phyloP scores from a whole-genome alignment of 164 flowering plant species.

The Taxillus chinensis region DNA sequence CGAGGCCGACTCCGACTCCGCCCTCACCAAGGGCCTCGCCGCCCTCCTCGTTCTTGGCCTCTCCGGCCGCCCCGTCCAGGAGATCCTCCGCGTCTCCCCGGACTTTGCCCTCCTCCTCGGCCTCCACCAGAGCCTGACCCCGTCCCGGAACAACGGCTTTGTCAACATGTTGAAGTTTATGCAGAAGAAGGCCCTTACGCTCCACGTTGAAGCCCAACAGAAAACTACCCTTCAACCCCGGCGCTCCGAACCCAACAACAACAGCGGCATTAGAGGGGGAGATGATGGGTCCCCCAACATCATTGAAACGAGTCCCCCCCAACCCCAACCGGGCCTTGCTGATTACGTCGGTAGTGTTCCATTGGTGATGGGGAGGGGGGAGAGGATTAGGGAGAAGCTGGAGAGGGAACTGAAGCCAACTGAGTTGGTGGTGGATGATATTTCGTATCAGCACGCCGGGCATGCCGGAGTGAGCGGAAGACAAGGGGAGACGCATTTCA shows the following conservation, averaged over 20 bases:
- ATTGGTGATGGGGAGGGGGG: constrained; percentile 35
- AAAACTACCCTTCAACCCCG: no score
- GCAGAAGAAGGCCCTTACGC: constrained; percentile 72
- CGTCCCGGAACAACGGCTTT: constrained; percentile 93
- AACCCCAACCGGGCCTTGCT: not conserved
- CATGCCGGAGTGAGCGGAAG: constrained; percentile 66
- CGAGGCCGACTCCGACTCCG: constrained; percentile 93
- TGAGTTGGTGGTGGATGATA: constrained; percentile 65
- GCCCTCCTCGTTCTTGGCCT: constrained; percentile 85
- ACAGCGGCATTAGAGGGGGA: not conserved
- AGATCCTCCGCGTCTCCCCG: constrained; percentile 63
- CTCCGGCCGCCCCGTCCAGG: constrained; percentile 57
- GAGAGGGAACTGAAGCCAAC: constrained; percentile 53
- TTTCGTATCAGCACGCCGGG: constrained; percentile 88
- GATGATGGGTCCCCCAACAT: not conserved
- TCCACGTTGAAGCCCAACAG: constrained; percentile 30
- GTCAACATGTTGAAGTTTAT: constrained; percentile 83
- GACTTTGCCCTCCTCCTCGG: constrained; percentile 75
- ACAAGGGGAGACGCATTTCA: constrained; percentile 90
- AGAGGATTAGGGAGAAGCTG: constrained; percentile 56
- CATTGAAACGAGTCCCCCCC: not conserved
- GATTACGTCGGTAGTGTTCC: not conserved
- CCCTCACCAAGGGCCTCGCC: constrained; percentile 86
- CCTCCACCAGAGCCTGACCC: constrained; percentile 77
- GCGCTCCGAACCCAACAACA: not conserved